Base-by-base conservation (phyloP, 495 filamentous ascomycete species). In the Xylaria bambusicola region DNA sequence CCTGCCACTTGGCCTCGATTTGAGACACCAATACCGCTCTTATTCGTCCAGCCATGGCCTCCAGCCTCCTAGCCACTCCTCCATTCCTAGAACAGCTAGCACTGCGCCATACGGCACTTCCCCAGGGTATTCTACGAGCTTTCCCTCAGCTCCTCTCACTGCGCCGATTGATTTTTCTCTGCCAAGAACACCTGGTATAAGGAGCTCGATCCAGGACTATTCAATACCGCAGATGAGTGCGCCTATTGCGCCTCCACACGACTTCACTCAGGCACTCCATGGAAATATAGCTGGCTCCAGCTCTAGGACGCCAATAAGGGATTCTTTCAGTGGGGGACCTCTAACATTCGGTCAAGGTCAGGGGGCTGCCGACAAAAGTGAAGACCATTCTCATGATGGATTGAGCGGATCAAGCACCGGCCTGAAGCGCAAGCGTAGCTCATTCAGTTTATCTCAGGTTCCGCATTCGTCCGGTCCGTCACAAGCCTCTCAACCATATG, bases 161-260 rank as follows among this genome's bases (percentile, higher is more conserved):
- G 80, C 80, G 13, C 80, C 82, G 1, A 75, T 78, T 57, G 80
- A 82, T 58, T 84, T 81, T 56, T 73, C 77, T 13, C 70, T 84
- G 10, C 75, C 80, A 7, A 69, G 79, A 26, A 78, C 80, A 18
- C 70, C 77, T 9, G 71, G 71, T 18, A 74, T 71, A 52, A 65
- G 74, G 56, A 69, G 63, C 8, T 64, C 71, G n/a, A 68, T 73
- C 17, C 70, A 68, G 12, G 79, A 84, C 54, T 82, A 81, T 66
- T 77, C 76, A 12, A 82, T 82, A 64, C 77, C 80, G 4, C 80
- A 82, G 63, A 74, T 84, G 73, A 81, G 78, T 65, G 80, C 80
- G 3, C 81, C 81, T 13, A 82, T 84, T 64, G 76, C 77, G 6
- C 77, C 79, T 31, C 73, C 79, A 1, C 75, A 75, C 51, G 80